Evolutionary conservation across 1,284 basidiomycete species (phyloP), one percentile per base, ranked within the genome.

Genomic region (Austroboletus novae-zelandiae): DNA sequence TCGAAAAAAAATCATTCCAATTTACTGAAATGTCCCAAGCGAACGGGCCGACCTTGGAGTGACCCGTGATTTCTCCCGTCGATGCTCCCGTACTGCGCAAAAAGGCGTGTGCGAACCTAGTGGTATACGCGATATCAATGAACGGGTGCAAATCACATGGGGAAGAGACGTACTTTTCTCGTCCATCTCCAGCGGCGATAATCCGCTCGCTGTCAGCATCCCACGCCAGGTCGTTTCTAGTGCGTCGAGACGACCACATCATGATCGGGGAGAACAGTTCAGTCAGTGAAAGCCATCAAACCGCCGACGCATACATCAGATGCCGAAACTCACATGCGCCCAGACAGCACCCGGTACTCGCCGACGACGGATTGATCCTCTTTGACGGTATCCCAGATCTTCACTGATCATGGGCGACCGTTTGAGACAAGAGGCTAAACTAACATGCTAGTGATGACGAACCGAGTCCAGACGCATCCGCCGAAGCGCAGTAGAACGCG

Each of bases 171-270:
- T 53, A 93, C 86, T 86, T 90, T 64, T 95, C 95, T 56, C 86
- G 81, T 37, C 96, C 96, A 55, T 98, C 93, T 43, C 97, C 97
- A n/a, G 94, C 96, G 15, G 89, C 94, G 45, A 98, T 89, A 58
- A 99, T 89, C 14, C 97, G 83, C 71, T 98, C 97, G 64, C 90
- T 92, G 69, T 99, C 97, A 4, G 89, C 90, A 64, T 99, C 97
- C 94, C 95, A 98, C 18, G 88, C 87, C 6, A 99, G 79, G 71
- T 99, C 97, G 61, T 94, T 95, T 61, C 89, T 91, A 34, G 8
- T 42, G 17, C 2, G 2, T 23, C 9, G 35, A 23, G 20, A 5
- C 15, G 10, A 34, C 23, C 10, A 11, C 10, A 13, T 17, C 35
- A 13, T 4, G 23, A 9, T 29, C 25, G 14, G 3, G 47, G 40